A percentile compares a stretch with the other conserved stretches of the same genome.
Conservation (phyloP, 2,329 filamentous ascomycete genomes). For the Blastomyces percursus region DNA sequence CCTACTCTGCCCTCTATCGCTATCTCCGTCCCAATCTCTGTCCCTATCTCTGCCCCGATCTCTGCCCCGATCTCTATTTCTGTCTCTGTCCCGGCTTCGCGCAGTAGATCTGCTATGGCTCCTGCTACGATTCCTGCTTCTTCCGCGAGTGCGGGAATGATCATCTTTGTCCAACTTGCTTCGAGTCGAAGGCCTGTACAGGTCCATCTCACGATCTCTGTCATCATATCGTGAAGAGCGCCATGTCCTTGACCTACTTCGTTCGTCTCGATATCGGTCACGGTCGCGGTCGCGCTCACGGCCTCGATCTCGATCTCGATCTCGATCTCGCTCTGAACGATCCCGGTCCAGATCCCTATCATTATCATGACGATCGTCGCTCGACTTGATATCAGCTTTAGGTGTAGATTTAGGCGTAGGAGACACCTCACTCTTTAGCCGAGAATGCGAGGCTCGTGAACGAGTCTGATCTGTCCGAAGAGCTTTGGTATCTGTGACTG, state of each 20-base stretch:
- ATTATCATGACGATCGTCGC: constrained; percentile 7
- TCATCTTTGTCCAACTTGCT: constrained; percentile 20
- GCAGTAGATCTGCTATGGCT: constrained; percentile 23
- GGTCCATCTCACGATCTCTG: constrained; percentile 13
- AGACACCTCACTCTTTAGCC: constrained; percentile 1
- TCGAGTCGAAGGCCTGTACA: constrained; percentile 13
- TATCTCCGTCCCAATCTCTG: constrained; percentile 8
- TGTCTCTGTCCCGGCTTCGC: constrained; percentile 18
- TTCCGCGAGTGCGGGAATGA: constrained; percentile 22
- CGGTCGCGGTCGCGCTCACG: constrained; percentile 15
- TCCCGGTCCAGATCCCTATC: constrained; percentile 20
- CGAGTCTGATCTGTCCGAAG: constrained; percentile 5
- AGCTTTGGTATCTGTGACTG: constrained; percentile 1
- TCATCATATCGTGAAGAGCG: constrained; percentile 17
- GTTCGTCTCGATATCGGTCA: constrained; percentile 21
- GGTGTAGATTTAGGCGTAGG: background rate
- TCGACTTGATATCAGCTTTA: background rate
- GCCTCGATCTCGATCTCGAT: constrained; percentile 17
- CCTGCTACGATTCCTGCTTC: constrained; percentile 25
- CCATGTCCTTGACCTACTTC: constrained; percentile 18
- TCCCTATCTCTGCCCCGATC: constrained; percentile 16
- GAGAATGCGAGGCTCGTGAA: background rate
- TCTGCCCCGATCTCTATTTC: constrained; percentile 19
- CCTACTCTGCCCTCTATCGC: constrained; percentile 12
- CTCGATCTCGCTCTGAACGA: constrained; percentile 13